phyloP scores from a whole-genome alignment of 345 rosid species.

The Pistacia integerrima region DNA sequence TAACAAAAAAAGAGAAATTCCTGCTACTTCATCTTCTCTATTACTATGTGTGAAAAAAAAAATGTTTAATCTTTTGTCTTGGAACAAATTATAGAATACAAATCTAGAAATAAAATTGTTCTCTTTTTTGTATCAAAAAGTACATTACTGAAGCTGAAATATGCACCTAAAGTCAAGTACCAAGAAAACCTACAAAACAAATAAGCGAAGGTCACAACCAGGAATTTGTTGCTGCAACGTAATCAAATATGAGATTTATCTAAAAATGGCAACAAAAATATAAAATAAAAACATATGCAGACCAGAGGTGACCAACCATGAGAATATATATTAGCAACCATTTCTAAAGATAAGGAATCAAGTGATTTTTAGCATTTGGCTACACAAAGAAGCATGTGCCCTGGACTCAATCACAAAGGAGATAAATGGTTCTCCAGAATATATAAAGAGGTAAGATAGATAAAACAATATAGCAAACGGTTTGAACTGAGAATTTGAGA shows the following conservation, averaged over 20 bases:
- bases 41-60: neutral
- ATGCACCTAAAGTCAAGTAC: slow-evolving; percentile 13
- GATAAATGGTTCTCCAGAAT: too few species aligned
- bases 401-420: too few species aligned
- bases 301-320: neutral
- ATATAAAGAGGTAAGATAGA: too few species aligned
- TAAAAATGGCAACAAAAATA: neutral
- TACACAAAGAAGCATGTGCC: too few species aligned
- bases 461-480: neutral
- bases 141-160: slow-evolving; percentile 15
- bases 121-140: neutral
- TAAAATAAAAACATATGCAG: neutral
- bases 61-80: slow-evolving; percentile 1
- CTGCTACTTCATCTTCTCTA: slow-evolving; percentile 22
- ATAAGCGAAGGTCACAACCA: slow-evolving; percentile 11
- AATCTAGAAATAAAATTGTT: slow-evolving; percentile 6
- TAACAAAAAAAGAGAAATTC: slow-evolving; percentile 4
- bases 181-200: slow-evolving; percentile 28
- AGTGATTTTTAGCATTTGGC: neutral
- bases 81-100: neutral
- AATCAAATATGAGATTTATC: neutral
- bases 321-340: neutral
- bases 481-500: neutral
- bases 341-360: neutral
- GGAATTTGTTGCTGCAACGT: neutral